Percentiles rank a stretch among this genome's conserved stretches.
Evolutionary conservation across 306 rosid species (phyloP).

Genomic region (Castanea sativa): DNA sequence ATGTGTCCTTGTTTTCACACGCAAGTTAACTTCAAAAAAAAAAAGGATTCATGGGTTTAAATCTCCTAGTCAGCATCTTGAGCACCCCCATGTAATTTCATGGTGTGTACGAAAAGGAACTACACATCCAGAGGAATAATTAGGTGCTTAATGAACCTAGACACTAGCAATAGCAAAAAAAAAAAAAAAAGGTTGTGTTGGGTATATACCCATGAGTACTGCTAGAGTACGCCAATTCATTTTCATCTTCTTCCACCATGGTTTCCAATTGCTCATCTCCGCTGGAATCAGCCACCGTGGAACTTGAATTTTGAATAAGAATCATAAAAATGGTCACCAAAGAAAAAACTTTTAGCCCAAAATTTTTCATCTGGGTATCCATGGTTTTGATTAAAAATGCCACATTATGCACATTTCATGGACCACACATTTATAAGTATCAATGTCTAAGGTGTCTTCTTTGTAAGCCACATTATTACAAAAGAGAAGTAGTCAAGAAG

Average conservation of each 20-base stretch:
- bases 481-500: slow-evolving; percentile 44
- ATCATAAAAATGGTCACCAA: slow-evolving; percentile 33
- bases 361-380: slow-evolving; percentile 34
- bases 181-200: background rate
- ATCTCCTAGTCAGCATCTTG: too few relatives aligned
- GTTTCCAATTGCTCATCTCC: slow-evolving; percentile 37
- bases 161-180: background rate
- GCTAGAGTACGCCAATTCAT: slow-evolving; percentile 26
- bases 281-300: slow-evolving; percentile 33
- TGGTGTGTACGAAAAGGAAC: background rate
- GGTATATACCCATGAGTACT: slow-evolving; percentile 39
- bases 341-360: slow-evolving; percentile 17
- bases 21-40: too few relatives aligned
- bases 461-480: slow-evolving; percentile 3
- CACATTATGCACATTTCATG: slow-evolving; percentile 15
- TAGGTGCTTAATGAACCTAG: too few relatives aligned
- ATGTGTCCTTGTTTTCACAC: too few relatives aligned
- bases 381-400: slow-evolving; percentile 34
- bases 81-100: too few relatives aligned
- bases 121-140: too few relatives aligned
- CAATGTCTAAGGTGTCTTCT: slow-evolving; percentile 10
- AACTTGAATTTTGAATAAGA: slow-evolving; percentile 23
- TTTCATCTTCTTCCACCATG: slow-evolving; percentile 32
- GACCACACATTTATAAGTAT: slow-evolving; percentile 39
- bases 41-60: too few relatives aligned